Base-by-base conservation (phyloP, 345 rosid genomes). In the Aquilaria malaccensis region DNA sequence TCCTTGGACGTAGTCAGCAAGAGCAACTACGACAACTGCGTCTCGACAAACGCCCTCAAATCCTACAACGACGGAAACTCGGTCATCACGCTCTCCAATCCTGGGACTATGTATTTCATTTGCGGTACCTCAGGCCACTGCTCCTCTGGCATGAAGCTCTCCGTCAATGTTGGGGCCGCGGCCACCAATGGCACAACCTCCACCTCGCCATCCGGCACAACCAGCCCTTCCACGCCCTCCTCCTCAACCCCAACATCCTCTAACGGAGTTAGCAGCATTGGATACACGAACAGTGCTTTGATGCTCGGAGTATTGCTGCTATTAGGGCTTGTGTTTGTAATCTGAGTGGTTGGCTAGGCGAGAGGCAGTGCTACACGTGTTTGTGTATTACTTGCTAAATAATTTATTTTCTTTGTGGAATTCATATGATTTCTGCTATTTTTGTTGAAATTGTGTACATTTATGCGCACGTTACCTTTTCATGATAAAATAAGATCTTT, bases 341-440 rank as follows among this genome's bases (percentile, higher is more conserved):
- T 52, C 22, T 37, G 43, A 37, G 43, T 37, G 43, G 49, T 59
- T 73, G 65, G 73, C 78, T 77, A 82, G 87, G 78, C 71, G 33
- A 75, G 91, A 82, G 85, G 80, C 85, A 76, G 87, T 82, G 90
- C 90, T 64, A 37, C 22, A 22, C 4, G 43, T 37, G 4, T 9
- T 37, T 37, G 43, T 37, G 43, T 37, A 37, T 9, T 37, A 37
- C 43, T 37, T 1, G 7, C 43, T 37, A 9, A 9, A 37, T 4
- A 37, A 5, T 37, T 5, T 37, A 37, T 37, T 37, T 22, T 37
- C 43, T 37, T 37, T 37, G 7, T 3, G 43, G 43, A 9, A 37
- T 37, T 37, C 7, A 37, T 37, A 5, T 37, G 7, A 37, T 37
- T 37, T 37, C 43, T 37, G 43, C 7, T 5, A 37, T 37, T 37